phyloP scores from a whole-genome alignment of 257 asterid genomes.

The Handroanthus guayacan region DNA sequence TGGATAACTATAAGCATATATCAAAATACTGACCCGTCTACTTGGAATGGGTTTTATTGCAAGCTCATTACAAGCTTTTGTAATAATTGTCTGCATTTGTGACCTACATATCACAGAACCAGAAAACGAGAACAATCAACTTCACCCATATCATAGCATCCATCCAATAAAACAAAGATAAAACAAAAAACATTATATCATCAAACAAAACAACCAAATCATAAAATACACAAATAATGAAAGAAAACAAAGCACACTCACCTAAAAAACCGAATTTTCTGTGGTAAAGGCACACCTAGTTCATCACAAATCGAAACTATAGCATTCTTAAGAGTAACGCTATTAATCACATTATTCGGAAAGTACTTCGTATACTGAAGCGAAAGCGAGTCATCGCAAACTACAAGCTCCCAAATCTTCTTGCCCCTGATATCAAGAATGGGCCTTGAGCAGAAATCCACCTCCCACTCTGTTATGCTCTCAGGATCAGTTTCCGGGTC shows the following conservation, averaged over 20 bases:
- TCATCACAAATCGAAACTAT: slow-evolving; percentile 74
- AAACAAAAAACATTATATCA: not conserved
- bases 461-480: slow-evolving; percentile 88
- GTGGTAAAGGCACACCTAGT: slow-evolving; percentile 82
- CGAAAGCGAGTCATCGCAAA: slow-evolving; percentile 82
- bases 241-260: slow-evolving; percentile 19
- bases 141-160: slow-evolving; percentile 1
- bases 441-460: slow-evolving; percentile 97
- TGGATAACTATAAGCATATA: no score
- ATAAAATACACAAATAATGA: not conserved
- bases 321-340: slow-evolving; percentile 90
- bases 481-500: slow-evolving; percentile 84
- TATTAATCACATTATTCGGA: slow-evolving; percentile 89
- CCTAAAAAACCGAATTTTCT: slow-evolving; percentile 88
- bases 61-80: slow-evolving; percentile 91
- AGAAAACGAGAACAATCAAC: slow-evolving; percentile 22
- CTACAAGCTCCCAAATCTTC: slow-evolving; percentile 95
- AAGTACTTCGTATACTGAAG: slow-evolving; percentile 94
- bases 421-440: slow-evolving; percentile 96
- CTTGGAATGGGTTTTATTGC: slow-evolving; percentile 83
- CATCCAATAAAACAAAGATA: not conserved
- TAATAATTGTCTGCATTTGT: slow-evolving; percentile 96
- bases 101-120: slow-evolving; percentile 61
- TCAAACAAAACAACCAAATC: not conserved
- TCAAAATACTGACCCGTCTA: slow-evolving; percentile 68